Conservation (phyloP, 1,139 yeast genomes). For the Blastobotrys persicus region DNA sequence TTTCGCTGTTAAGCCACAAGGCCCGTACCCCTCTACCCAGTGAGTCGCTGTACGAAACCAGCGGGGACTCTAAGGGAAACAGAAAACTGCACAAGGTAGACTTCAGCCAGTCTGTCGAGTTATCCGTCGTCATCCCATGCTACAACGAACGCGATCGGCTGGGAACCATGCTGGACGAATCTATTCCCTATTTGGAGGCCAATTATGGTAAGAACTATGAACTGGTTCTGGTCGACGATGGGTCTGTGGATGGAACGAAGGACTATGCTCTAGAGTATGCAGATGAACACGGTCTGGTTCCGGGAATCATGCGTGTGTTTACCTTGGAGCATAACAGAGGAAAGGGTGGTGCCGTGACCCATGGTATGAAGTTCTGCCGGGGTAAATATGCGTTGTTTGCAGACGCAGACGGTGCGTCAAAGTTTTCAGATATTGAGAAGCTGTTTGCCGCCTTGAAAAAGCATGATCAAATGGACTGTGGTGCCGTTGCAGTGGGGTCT, state of each 20-base stretch:
- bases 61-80: conserved; percentile 29
- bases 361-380: conserved; percentile 74
- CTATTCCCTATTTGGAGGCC: conserved; percentile 54
- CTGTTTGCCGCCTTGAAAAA: conserved; percentile 47
- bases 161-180: conserved; percentile 72
- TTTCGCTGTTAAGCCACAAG: conserved; percentile 55
- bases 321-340: conserved; percentile 76
- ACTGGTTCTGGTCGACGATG: conserved; percentile 86
- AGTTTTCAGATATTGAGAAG: conserved; percentile 64
- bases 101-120: conserved; percentile 23
- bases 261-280: conserved; percentile 71
- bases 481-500: conserved; percentile 79
- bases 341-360: conserved; percentile 97
- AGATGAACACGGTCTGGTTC: conserved; percentile 41
- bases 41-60: conserved; percentile 51
- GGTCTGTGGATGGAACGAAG: conserved; percentile 78
- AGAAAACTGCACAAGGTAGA: conserved; percentile 25
- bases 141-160: conserved; percentile 80
- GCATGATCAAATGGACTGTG: conserved; percentile 32
- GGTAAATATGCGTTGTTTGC: conserved; percentile 83
- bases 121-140: conserved; percentile 87
- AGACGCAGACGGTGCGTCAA: conserved; percentile 97
- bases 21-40: conserved; percentile 57
- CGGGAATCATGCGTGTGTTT: conserved; percentile 67
- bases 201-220: conserved; percentile 52